Evolutionary conservation across 129 eudicot species (phyloP).

Genomic region (Flaveria robusta): DNA sequence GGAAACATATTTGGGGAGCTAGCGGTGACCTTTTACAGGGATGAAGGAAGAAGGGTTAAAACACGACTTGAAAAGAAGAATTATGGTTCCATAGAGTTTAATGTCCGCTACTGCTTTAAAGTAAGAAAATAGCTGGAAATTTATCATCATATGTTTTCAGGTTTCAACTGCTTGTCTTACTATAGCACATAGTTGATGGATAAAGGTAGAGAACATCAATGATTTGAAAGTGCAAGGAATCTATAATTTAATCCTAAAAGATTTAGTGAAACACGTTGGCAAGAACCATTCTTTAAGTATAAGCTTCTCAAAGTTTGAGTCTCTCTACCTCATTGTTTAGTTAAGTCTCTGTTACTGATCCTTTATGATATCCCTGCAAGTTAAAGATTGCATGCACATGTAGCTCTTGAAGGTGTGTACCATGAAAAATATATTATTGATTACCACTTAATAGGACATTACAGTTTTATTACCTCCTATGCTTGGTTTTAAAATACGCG

Average conservation of each 20-base stretch:
- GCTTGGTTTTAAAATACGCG: too few species aligned
- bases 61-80: conserved; percentile 80
- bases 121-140: conserved; percentile 41
- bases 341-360: neutral
- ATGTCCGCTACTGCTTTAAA: conserved; percentile 84
- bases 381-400: neutral
- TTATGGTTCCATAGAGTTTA: conserved; percentile 54
- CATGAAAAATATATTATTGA: neutral
- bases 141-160: conserved; percentile 1
- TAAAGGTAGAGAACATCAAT: conserved; percentile 3
- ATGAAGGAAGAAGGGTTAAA: conserved; percentile 88
- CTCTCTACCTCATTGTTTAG: conserved; percentile 4
- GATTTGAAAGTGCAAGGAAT: conserved; percentile 15
- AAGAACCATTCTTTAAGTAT: conserved; percentile 8
- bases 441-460: conserved; percentile 1
- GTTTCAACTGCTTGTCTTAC: conserved; percentile 24
- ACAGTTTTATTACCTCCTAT: neutral
- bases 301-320: conserved; percentile 5
- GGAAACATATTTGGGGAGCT: conserved; percentile 68
- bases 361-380: neutral
- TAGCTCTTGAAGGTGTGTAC: conserved; percentile 6
- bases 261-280: conserved; percentile 6
- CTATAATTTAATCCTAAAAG: neutral
- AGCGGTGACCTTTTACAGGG: conserved; percentile 72
- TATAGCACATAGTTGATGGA: conserved; percentile 2